Percentiles rank a stretch among this genome's conserved stretches.
Evolutionary conservation across 2,329 filamentous ascomycete species (phyloP).

Genomic region (Colletotrichum tanaceti): DNA sequence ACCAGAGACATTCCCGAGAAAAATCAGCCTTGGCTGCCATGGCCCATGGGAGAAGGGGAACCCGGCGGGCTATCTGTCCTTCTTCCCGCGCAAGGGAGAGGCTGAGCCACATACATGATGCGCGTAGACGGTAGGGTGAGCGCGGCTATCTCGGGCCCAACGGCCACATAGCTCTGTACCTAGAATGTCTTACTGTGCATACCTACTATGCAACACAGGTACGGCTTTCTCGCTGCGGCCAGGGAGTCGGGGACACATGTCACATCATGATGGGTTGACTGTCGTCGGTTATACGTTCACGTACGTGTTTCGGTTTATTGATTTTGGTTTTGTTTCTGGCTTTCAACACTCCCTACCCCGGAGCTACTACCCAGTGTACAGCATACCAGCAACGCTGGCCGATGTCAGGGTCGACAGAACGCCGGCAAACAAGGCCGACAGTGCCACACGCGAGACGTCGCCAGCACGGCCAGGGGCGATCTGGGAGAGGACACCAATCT

Average conservation of each 20-base stretch:
- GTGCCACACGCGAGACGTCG: constrained; percentile 31
- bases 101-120: neutral
- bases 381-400: constrained; percentile 33
- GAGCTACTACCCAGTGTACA: constrained; percentile 32
- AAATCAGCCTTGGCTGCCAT: neutral
- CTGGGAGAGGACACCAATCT: constrained; percentile 35
- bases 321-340: neutral
- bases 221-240: neutral
- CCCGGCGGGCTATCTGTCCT: no score
- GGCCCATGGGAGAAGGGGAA: no score
- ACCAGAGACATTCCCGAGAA: neutral
- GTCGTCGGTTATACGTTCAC: neutral
- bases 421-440: constrained; percentile 34
- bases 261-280: neutral
- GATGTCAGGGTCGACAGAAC: constrained; percentile 36
- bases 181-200: neutral
- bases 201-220: neutral
- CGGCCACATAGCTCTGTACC: neutral
- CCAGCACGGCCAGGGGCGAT: constrained; percentile 32
- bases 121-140: no score
- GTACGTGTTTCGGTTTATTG: constrained; percentile 10
- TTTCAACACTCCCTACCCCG: no score
- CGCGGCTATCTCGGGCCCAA: neutral
- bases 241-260: no score
- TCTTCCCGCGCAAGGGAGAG: neutral